phyloP scores from a whole-genome alignment of 768 basidiomycete species.

The Hygrophorus russula region DNA sequence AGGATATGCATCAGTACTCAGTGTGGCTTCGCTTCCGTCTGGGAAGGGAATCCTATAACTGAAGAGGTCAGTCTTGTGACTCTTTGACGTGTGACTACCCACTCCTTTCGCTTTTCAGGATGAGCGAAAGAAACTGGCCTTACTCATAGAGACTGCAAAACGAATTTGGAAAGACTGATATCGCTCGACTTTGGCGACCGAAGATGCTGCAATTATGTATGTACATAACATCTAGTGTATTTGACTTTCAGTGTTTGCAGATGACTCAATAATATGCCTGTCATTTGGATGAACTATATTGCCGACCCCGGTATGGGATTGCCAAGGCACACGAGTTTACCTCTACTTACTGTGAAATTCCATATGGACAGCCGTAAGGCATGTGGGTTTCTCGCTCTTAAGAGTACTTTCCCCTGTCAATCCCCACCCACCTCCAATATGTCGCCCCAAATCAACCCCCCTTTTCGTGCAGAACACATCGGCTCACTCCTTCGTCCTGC shows the following conservation, averaged over 20 bases:
- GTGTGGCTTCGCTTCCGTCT: conserved; percentile 51
- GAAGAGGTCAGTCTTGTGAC: conserved; percentile 24
- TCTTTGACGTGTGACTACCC: not conserved
- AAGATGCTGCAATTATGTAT: no score
- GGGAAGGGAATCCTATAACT: conserved; percentile 45
- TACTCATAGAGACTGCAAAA: conserved; percentile 33
- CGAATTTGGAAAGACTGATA: conserved; percentile 25
- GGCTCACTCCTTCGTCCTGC: conserved; percentile 50
- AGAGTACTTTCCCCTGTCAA: no score
- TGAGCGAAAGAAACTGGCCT: conserved; percentile 32
- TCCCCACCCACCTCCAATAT: no score
- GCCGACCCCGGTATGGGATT: not conserved
- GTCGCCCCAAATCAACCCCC: conserved; percentile 14
- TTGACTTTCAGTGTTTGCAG: not conserved
- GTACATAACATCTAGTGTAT: not conserved
- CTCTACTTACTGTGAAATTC: not conserved
- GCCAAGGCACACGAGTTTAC: no score
- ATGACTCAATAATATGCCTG: not conserved
- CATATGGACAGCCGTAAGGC: no score
- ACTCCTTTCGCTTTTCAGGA: conserved; percentile 22
- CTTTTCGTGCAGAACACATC: conserved; percentile 45
- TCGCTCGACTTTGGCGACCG: no score
- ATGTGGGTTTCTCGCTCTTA: no score
- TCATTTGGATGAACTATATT: not conserved
- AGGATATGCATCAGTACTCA: conserved; percentile 51